Evolutionary conservation across 108 stramenopile genomes (phyloP), one percentile per base, ranked within the genome.

Genomic region (Craspedostauros australis): DNA sequence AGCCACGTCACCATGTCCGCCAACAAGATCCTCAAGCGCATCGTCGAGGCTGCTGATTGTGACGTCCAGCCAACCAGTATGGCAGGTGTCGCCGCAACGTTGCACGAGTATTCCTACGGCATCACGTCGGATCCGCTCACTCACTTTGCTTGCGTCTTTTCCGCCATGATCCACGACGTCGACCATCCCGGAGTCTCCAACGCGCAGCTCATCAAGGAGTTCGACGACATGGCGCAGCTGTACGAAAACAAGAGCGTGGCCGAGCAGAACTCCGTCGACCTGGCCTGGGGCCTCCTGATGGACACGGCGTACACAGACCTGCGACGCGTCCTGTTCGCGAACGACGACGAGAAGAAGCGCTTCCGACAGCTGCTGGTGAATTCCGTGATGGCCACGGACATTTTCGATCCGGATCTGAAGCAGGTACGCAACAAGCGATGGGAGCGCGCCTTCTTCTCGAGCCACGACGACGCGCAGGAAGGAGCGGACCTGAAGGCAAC

Each of bases 111-210:
- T 31, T 68, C 75, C 1, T 76, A 57, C 32, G 75, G 75, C 6
- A 76, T 76, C 20, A 68, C 55, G 22, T 66, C 64, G 14, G 71
- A 72, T 27, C 75, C 75, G 15, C 40, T 76, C 55, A 68, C 75
- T 21, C 75, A 72, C 30, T 70, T 76, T 55, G 75, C 70, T 3
- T 50, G 62, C 31, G 62, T 76, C 9, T 72, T 76, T 39, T 51
- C 75, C 5, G 70, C 75, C 5, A 57, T 76, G 3, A 63, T 76
- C 22, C 75, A 76, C 42, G 75, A 76, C 38, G 66, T 68, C 18
- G 75, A 76, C 46, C 75, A 76, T 31, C 39, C 40, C 15, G 75
- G 75, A 31, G 75, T 76, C 7, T 62, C 75, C 18, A 76, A 76
- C 39, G 46, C 71, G n/a, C 54, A 50, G 18, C 66, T 73, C 12